Conservation (phyloP, 768 basidiomycete species). For the Naematelia aurantialba region DNA sequence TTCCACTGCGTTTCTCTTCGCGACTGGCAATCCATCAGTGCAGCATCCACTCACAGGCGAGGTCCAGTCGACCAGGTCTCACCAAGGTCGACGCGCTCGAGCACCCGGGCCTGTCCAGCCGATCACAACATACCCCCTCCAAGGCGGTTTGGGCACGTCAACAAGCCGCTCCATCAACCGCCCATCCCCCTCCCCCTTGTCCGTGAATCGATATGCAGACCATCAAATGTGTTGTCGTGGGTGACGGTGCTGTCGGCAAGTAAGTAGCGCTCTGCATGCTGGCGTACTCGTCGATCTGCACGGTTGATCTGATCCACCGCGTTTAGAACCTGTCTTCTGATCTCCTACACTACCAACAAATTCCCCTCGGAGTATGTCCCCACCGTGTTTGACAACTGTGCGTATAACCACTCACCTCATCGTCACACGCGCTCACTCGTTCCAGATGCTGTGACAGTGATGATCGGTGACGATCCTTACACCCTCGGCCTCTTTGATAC, state of each 20-base stretch:
- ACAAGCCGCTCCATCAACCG: no score
- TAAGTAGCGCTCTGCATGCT: slow-evolving; percentile 23
- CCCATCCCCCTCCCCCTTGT: no score
- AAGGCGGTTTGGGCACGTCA: no score
- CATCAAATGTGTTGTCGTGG: slow-evolving; percentile 53
- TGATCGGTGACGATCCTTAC: slow-evolving; percentile 99
- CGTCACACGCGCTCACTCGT: background rate
- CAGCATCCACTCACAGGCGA: no score
- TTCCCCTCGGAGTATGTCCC: slow-evolving; percentile 84
- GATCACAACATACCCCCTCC: no score
- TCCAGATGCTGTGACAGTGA: slow-evolving; percentile 84
- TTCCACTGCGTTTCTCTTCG: no score
- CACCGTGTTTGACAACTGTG: slow-evolving; percentile 61
- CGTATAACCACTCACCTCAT: slow-evolving; percentile 46
- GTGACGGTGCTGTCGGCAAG: slow-evolving; percentile 55
- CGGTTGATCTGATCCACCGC: background rate
- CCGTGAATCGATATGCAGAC: slow-evolving; percentile 41
- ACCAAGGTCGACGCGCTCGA: no score
- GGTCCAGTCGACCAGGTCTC: no score
- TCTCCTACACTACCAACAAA: slow-evolving; percentile 51
- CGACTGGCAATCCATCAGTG: no score
- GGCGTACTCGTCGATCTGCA: background rate
- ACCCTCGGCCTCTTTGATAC: slow-evolving; percentile 98
- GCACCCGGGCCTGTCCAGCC: no score
- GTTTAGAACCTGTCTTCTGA: slow-evolving; percentile 50